Evolutionary conservation across 2,329 filamentous ascomycete species (phyloP).

Genomic region (Verticillium tricorpus): DNA sequence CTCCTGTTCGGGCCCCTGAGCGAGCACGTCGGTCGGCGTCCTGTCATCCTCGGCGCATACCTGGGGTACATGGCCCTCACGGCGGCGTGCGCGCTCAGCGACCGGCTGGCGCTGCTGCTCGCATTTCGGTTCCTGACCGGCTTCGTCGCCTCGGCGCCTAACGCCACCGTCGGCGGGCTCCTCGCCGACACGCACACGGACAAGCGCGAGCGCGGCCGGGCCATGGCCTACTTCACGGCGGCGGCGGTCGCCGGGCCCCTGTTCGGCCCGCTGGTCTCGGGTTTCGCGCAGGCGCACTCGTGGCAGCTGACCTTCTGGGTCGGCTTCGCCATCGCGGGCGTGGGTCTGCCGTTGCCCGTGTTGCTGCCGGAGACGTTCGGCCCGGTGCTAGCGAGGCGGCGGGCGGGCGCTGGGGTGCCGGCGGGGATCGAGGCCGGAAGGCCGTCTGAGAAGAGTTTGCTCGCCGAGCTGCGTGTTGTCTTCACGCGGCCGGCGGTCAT

Average conservation of each 20-base stretch:
- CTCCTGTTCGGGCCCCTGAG: constrained; percentile 61
- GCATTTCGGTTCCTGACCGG: constrained; percentile 52
- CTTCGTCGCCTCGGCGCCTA: constrained; percentile 51
- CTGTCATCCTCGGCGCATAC: constrained; percentile 40
- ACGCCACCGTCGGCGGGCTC: constrained; percentile 58
- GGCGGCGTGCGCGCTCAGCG: constrained; percentile 51
- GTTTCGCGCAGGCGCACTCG: constrained; percentile 53
- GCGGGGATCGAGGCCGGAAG: constrained; percentile 19
- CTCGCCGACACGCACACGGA: constrained; percentile 63
- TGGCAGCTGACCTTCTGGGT: constrained; percentile 73
- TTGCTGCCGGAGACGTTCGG: constrained; percentile 63
- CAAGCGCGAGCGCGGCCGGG: constrained; percentile 49
- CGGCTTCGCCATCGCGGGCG: constrained; percentile 63
- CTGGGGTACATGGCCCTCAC: constrained; percentile 44
- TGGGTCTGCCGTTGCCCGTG: constrained; percentile 54
- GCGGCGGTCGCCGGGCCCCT: constrained; percentile 64
- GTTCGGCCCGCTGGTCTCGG: constrained; percentile 61
- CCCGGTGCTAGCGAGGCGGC: constrained; percentile 54
- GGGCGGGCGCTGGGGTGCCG: constrained; percentile 37
- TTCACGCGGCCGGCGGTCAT: constrained; percentile 69
- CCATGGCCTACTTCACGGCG: constrained; percentile 61
- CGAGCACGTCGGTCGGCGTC: constrained; percentile 57
- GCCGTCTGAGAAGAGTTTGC: constrained; percentile 60
- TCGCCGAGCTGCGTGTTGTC: constrained; percentile 56
- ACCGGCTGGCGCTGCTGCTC: constrained; percentile 47